Base-by-base conservation (phyloP, 176 grass and related monocot species). In the Rhynchospora pubera region DNA sequence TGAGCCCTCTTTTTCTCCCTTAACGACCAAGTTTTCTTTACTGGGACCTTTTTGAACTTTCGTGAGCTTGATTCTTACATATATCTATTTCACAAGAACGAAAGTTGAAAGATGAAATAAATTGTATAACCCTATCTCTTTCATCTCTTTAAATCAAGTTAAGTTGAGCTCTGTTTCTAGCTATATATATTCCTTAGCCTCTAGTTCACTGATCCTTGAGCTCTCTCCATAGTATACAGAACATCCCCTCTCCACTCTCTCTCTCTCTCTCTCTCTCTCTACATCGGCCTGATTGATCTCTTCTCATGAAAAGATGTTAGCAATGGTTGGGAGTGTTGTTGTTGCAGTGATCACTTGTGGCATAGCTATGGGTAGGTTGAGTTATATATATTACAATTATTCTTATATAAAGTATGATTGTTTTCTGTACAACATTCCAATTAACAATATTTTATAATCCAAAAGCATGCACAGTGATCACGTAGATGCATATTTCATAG, bases 281-380 rank as follows among this genome's bases (percentile, higher is more conserved):
- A 39, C 34, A 39, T 39, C 34, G 4, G 34, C 57, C 5, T 51
- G 55, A 6, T 30, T 77, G 14, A 82, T 68, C 61, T 78, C 48
- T 53, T 74, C 10, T 52, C 26, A 12, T 51, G 8, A 76, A 32
- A 77, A 77, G 72, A 82, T 82, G 79, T 19, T 65, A 18, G 16
- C 43, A 4, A 73, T 85, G 18, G 53, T 82, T 44, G 77, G 86
- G 1, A 88, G 91, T 78, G 75, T 88, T n/a, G 53, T 91, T 62
- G 62, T 69, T 72, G 91, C 78, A 39, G 73, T 90, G 79, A 7
- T 97, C 82, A 93, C 91, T 67, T 97, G 88, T 81, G 66, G 86
- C 79, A 91, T 97, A 83, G 87, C 94, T 85, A 11, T 90, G 77
- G 87, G 94, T 97, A 73, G 79, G 85, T 89, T 56, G 0, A 28